Evolutionary conservation across 352 stramenopile species (phyloP).

Genomic region (Phytopythium vexans): DNA sequence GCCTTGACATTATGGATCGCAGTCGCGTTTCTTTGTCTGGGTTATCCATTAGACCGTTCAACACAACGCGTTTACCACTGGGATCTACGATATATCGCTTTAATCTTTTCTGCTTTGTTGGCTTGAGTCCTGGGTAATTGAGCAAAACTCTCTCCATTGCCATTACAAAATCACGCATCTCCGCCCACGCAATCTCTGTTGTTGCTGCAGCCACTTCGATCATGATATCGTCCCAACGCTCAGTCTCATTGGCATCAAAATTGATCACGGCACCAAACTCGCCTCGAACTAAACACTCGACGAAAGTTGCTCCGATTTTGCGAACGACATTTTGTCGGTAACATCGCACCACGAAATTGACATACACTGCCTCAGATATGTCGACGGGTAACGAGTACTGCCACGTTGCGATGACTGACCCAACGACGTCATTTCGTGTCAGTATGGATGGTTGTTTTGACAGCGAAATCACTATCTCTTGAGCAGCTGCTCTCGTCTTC

Average conservation of each 20-base stretch:
- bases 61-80: background rate
- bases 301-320: background rate
- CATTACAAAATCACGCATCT: slow-evolving; percentile 13
- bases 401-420: slow-evolving; percentile 6
- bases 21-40: too few species aligned
- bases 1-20: background rate
- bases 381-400: slow-evolving; percentile 11
- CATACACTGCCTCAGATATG: slow-evolving; percentile 10
- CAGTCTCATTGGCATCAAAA: background rate
- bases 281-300: slow-evolving; percentile 4
- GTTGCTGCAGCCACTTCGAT: slow-evolving; percentile 11
- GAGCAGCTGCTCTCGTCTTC: slow-evolving; percentile 4
- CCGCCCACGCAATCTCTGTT: slow-evolving; percentile 8
- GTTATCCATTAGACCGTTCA: too few species aligned
- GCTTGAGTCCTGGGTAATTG: slow-evolving; percentile 1
- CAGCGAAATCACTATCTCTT: slow-evolving; percentile 1
- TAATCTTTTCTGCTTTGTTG: background rate
- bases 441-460: slow-evolving; percentile 1
- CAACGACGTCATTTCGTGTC: background rate
- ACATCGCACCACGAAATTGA: slow-evolving; percentile 11
- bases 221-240: slow-evolving; percentile 7
- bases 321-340: slow-evolving; percentile 3
- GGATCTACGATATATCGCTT: slow-evolving; percentile 1
- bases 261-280: too few species aligned
- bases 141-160: slow-evolving; percentile 11